These are phyloP conservation scores for Penicillium paneum DNA, from an alignment of 2,329 filamentous ascomycete genomes.

Conservation along the genomic window DNA sequence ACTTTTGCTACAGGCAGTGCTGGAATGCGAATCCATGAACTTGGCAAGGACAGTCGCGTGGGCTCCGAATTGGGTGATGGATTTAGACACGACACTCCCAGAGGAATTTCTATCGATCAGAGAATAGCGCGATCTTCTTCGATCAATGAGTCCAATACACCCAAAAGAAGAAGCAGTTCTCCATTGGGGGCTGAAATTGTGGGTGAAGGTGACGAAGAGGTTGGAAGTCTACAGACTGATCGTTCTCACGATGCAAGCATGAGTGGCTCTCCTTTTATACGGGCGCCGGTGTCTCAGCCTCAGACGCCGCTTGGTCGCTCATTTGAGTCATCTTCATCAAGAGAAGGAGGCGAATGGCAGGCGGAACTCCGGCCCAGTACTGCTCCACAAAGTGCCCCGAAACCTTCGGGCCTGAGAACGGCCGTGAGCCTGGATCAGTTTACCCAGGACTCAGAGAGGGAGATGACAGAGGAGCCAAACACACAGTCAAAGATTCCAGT, in stretches of 20 bases:
- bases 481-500: conserved; percentile 66
- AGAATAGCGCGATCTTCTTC: conserved; percentile 37
- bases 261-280: conserved; percentile 50
- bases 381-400: conserved; percentile 18
- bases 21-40: conserved; percentile 7
- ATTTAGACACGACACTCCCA: conserved; percentile 9
- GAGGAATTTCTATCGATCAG: conserved; percentile 13
- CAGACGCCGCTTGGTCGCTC: conserved; percentile 32
- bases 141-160: conserved; percentile 24
- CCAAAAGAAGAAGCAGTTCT: conserved; percentile 29
- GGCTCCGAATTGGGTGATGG: conserved; percentile 19
- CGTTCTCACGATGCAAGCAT: conserved; percentile 39
- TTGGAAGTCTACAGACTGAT: conserved; percentile 25
- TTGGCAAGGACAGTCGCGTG: conserved; percentile 17
- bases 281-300: conserved; percentile 36
- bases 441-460: conserved; percentile 13
- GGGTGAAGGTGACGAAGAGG: conserved; percentile 20
- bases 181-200: conserved; percentile 26
- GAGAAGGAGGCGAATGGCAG: conserved; percentile 21
- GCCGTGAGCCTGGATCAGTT: conserved; percentile 25
- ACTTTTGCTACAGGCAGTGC: conserved; percentile 10
- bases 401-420: conserved; percentile 28
- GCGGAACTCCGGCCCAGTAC: conserved; percentile 18
- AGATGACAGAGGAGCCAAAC: conserved; percentile 28
- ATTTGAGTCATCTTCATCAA: conserved; percentile 26